Evolutionary conservation across 2,329 filamentous ascomycete species (phyloP), one percentile per base, ranked within the genome.

Genomic region (Trichoderma breve): DNA sequence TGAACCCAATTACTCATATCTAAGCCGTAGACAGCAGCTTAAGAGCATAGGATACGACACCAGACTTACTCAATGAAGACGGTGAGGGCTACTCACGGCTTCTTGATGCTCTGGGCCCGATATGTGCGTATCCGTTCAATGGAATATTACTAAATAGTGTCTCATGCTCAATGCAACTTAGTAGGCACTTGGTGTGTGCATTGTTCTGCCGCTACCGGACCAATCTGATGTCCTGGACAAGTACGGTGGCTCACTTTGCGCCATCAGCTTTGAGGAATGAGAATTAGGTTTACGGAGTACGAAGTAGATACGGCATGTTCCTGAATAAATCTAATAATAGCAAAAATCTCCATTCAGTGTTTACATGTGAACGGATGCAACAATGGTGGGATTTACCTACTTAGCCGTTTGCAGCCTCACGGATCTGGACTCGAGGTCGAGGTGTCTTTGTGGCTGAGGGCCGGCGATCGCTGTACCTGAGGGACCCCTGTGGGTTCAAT

Each of bases 91-190:
- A 34, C 43, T 43, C 7, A 53, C 39, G 62, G 62, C 61, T 24
- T 8, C 11, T 21, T 55, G 63, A 36, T 32, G 32, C 24, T 18
- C 32, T 36, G 24, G 51, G 32, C 30, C 64, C 51, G 32, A 67
- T 67, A 67, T 36, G 51, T 67, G 64, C 64, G 64, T 67, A 67
- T 43, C 53, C 64, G 64, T 67, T 57, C 64, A 67, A 67, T 67
- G 64, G 64, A 67, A 58, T 67, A 67, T 21, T 53, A 18, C 36
- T 39, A 39, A 39, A 15, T n/a, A 21, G 28, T 55, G 28, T 55
- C 63, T 28, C 39, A 32, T 21, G 21, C 30, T 66, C 34, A 18
- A 32, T 51, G 47, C 47, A 53, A 55, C 32, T 55, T 30, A 47
- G 36, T 14, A 26, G 36, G 51, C 30, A 6, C 32, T 30, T 55